Conservation (phyloP, 208 protist species). For the Leptomonas pyrrhocoris region DNA sequence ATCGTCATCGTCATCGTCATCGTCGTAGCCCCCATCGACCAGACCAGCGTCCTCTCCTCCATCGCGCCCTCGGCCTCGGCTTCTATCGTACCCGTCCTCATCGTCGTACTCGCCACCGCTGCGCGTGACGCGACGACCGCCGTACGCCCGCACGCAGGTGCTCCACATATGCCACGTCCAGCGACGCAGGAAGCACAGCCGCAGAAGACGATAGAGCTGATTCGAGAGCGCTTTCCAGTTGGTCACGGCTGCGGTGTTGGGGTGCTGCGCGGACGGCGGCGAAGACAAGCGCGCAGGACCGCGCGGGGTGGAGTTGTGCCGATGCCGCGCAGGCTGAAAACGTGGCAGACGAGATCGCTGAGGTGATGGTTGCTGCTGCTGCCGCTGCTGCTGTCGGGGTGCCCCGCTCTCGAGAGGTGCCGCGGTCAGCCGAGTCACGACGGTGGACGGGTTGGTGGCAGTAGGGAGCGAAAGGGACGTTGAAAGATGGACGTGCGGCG, state of each 20-base stretch:
- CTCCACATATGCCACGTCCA: constrained; percentile 19
- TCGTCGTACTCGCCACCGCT: constrained; percentile 5
- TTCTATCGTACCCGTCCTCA: not conserved
- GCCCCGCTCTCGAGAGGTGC: too few species aligned
- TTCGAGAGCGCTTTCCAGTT: not conserved
- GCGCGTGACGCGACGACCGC: not conserved
- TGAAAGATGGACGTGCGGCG: too few species aligned
- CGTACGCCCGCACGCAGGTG: not conserved
- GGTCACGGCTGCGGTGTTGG: not conserved
- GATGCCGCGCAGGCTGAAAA: not conserved
- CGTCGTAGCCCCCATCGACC: not conserved
- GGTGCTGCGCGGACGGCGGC: too few species aligned
- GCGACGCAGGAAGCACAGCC: constrained; percentile 15
- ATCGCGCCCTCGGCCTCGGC: not conserved
- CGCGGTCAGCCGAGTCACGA: too few species aligned
- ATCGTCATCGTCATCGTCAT: not conserved
- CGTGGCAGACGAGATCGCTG: too few species aligned
- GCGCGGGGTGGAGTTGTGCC: too few species aligned
- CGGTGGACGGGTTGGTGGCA: too few species aligned
- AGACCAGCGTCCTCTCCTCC: not conserved
- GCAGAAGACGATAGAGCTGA: constrained; percentile 18
- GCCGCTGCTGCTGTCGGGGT: too few species aligned
- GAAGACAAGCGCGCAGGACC: too few species aligned
- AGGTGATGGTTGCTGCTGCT: too few species aligned
- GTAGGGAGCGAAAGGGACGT: too few species aligned